Percentiles rank a stretch among this genome's conserved stretches.
Conservation (phyloP, 768 basidiomycete genomes). For the Leccinum imitatum region DNA sequence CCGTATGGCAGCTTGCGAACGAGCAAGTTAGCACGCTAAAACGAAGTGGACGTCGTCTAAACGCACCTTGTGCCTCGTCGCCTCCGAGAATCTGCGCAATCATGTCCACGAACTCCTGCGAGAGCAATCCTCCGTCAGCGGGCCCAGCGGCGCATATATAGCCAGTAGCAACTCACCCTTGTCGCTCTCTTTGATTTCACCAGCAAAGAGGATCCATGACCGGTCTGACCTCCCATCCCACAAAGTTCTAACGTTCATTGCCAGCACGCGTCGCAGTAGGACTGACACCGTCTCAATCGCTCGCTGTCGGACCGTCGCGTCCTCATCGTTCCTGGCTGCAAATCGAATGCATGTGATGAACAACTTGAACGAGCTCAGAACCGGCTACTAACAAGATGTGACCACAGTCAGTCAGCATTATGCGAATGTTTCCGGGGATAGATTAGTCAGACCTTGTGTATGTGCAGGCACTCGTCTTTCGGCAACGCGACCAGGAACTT, state of each 20-base stretch:
- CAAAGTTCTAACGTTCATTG: slow-evolving; percentile 44
- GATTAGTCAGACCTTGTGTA: too few relatives aligned
- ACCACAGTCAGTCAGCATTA: not conserved
- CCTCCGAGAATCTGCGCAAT: slow-evolving; percentile 50
- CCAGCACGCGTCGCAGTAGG: slow-evolving; percentile 46
- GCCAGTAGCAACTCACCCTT: slow-evolving; percentile 28
- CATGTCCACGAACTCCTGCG: slow-evolving; percentile 50
- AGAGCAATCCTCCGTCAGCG: not conserved
- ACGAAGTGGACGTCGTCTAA: not conserved
- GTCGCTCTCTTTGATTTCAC: slow-evolving; percentile 59
- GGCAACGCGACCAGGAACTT: slow-evolving; percentile 39
- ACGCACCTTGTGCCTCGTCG: slow-evolving; percentile 36
- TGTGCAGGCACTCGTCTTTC: slow-evolving; percentile 50
- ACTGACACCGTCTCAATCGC: slow-evolving; percentile 54
- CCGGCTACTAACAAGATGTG: slow-evolving; percentile 43
- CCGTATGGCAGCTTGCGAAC: slow-evolving; percentile 41
- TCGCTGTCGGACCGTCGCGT: slow-evolving; percentile 27
- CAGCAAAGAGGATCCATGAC: slow-evolving; percentile 62
- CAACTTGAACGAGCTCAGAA: slow-evolving; percentile 44
- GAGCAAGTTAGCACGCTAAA: slow-evolving; percentile 1
- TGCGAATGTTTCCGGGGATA: too few relatives aligned
- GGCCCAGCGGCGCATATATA: not conserved
- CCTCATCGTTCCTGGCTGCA: slow-evolving; percentile 33
- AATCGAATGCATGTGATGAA: slow-evolving; percentile 47
- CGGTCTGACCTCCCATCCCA: slow-evolving; percentile 58